Evolutionary conservation across 257 asterid genomes (phyloP), one percentile per base, ranked within the genome.

Genomic region (Gentiana dahurica): DNA sequence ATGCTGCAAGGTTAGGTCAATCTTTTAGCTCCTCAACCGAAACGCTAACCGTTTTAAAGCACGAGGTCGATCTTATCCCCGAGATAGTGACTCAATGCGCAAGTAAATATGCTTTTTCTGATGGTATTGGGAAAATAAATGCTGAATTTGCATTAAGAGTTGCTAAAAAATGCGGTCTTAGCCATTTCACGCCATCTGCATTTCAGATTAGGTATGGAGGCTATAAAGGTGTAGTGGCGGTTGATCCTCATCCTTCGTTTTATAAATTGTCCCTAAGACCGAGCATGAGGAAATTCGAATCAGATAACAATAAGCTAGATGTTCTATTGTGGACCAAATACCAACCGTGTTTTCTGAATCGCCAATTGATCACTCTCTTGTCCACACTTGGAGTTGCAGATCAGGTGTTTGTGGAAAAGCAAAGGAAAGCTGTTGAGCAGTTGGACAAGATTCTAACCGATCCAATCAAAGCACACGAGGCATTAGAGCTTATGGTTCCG

Each of bases 1-100:
- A 87, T 71, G 91, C 97, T n/a, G 96, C 97, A 0, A 77, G 97
- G 71, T 96, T 90, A n/a, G 97, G 95, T n/a, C 96, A 87, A 61
- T 87, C 97, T 6, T 89, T 89, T 37, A 79, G 96, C 66, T 89
- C 97, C 34, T 87, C 97, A 15, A 84, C 60, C 0, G 98, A 91
- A 65, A 85, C 98, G 1, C 65, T 81, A 3, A 81, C 66, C 54
- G 94, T 87, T 51, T 41, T 13, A 12, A 53, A 37, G 63, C 43
- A 68, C 49, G 98, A 91, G 71, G 50, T 79, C 60, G 75, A 79
- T 51, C 41, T 39, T n/a, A 83, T 83, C 67, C 68, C 68, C 0
- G 98, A 90, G 36, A 58, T 88, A 54, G 48, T 38, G 32, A 49
- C 34, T 5, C 55, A 46, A 13, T 15, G 12, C 8, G 64, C 73